Base-by-base conservation (phyloP, 768 basidiomycete species). In the Termitomyces sp. region DNA sequence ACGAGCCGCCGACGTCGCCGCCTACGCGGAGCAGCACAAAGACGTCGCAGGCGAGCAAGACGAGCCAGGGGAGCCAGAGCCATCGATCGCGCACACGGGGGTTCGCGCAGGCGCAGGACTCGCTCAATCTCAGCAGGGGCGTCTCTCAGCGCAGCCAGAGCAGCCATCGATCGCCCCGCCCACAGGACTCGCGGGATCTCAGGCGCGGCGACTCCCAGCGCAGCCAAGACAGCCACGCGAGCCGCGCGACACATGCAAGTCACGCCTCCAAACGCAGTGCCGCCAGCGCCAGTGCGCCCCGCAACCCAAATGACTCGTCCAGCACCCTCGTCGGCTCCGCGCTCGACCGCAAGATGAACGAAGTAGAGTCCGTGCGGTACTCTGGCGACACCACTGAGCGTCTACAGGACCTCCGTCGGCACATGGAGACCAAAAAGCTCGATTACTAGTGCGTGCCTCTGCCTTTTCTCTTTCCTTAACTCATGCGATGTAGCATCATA, bases 271-370 rank as follows among this genome's bases (percentile, higher is more conserved):
- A 72, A 18, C 67, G 68, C 55, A 62, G 55, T 53, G 61, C 44
- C 9, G 34, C 26, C n/a, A n/a, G n/a, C n/a, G n/a, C n/a, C n/a
- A n/a, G n/a, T n/a, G n/a, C n/a, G 42, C 46, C 57, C n/a, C 69
- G 66, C 16, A 53, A 76, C 31, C 76, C 82, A n/a, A 82, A 79
- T 24, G 86, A 90, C 61, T 89, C 89, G 2, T 75, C 82, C 1
- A 82, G 80, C 61, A 91, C 88, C 1, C 82, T 91, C 29, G 81
- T 91, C n/a, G 88, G 88, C 3, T 88, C 86, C 18, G 86, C 86
- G 1, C 72, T 78, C 49, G 83, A 88, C 57, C 81, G 88, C 64
- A 91, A 91, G 71, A 72, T 87, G 46, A 79, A 79, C 50, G 87
- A 90, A 57, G 72, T 76, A 0, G 86, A 85, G 31, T 76, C 80